These are phyloP conservation scores for Blumeriella jaapii DNA, from an alignment of 2,329 filamentous ascomycete genomes.

Conservation along the genomic window DNA sequence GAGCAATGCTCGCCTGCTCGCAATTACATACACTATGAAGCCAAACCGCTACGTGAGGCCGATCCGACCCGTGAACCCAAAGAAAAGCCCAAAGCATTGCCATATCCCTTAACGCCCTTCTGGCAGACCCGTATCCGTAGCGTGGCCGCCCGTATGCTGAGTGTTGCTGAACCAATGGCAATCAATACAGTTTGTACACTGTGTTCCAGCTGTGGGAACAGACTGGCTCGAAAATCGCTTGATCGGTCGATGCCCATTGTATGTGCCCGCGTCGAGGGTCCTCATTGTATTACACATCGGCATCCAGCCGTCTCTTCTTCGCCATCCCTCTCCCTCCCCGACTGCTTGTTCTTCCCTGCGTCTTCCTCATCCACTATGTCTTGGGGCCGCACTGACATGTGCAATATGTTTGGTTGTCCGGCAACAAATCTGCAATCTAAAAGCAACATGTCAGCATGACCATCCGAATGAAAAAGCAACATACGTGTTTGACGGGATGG, in stretches of 20 bases:
- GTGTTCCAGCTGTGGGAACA: background rate
- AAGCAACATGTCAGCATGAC: background rate
- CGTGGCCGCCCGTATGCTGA: background rate
- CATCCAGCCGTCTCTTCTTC: conserved; percentile 47
- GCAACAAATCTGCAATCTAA: conserved; percentile 69
- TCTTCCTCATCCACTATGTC: conserved; percentile 67
- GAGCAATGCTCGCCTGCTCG: too few relatives aligned
- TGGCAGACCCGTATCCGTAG: background rate
- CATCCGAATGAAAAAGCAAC: background rate
- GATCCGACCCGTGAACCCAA: background rate
- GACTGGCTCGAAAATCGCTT: background rate
- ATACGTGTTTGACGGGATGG: background rate
- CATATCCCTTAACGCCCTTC: conserved; percentile 3
- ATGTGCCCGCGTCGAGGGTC: background rate
- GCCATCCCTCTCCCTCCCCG: conserved; percentile 37
- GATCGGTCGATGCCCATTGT: background rate
- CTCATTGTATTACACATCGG: conserved; percentile 47
- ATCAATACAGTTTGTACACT: conserved; percentile 3
- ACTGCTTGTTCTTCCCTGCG: conserved; percentile 23
- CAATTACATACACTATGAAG: background rate
- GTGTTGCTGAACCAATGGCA: background rate
- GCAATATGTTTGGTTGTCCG: conserved; percentile 72
- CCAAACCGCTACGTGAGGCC: background rate
- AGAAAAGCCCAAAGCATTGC: conserved; percentile 2
- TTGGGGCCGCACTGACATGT: conserved; percentile 85